A percentile compares a stretch with the other conserved stretches of the same genome.
phyloP scores from a whole-genome alignment of 768 basidiomycete species.

The Mrakia frigida region DNA sequence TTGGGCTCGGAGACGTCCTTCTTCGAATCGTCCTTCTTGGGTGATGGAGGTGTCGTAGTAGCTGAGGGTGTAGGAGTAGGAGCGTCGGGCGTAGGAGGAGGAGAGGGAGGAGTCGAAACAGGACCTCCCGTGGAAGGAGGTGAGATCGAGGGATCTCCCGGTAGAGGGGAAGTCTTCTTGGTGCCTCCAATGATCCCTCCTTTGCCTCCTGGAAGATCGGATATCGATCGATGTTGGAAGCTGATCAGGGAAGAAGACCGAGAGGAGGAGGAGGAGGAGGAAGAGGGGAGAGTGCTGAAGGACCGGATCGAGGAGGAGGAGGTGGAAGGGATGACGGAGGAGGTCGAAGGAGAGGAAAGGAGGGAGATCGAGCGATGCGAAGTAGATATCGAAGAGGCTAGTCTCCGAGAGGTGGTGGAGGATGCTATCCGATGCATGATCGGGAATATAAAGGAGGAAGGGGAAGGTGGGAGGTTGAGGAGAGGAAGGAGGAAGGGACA shows the following conservation, averaged over 20 bases:
- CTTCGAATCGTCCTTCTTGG: not conserved
- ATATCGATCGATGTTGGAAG: constrained; percentile 4
- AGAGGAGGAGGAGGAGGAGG: not conserved
- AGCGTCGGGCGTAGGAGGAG: too few relatives aligned
- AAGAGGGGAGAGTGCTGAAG: not conserved
- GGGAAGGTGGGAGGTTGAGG: not conserved
- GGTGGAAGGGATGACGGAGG: not conserved
- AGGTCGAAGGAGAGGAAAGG: not conserved
- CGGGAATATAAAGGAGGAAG: not conserved
- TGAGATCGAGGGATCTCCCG: constrained; percentile 10
- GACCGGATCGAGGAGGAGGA: constrained; percentile 1
- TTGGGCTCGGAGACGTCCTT: not conserved
- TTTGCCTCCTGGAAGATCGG: not conserved
- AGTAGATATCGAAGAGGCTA: not conserved
- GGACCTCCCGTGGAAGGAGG: constrained; percentile 6
- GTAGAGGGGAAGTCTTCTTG: not conserved
- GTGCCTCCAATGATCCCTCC: not conserved
- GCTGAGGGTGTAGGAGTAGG: not conserved
- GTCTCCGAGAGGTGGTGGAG: not conserved
- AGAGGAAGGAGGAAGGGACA: not conserved
- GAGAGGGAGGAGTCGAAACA: not conserved
- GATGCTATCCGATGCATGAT: constrained; percentile 18
- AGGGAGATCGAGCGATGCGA: constrained; percentile 11
- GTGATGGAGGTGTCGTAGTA: not conserved
- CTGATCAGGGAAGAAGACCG: not conserved